Conservation (phyloP, 2,329 filamentous ascomycete species). For the Aspergillus chevalieri region DNA sequence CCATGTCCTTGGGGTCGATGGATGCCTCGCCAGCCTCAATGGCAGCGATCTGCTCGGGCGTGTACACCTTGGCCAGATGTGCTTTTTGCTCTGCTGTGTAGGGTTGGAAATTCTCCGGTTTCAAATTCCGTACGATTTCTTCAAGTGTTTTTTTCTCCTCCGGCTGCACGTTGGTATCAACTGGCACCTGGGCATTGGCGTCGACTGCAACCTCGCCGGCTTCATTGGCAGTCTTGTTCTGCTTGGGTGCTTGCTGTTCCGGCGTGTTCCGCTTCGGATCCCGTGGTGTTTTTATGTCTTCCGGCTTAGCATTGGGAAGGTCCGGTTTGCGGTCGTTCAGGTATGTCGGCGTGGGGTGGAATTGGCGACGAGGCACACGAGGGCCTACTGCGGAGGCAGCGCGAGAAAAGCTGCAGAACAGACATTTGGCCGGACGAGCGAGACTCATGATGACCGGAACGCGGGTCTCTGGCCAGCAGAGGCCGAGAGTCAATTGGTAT, state of each 20-base stretch:
- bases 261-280: slow-evolving; percentile 15
- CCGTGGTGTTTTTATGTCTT: slow-evolving; percentile 22
- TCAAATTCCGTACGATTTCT: slow-evolving; percentile 16
- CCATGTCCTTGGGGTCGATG: slow-evolving; percentile 67
- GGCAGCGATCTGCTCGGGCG: slow-evolving; percentile 71
- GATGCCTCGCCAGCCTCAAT: slow-evolving; percentile 74
- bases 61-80: slow-evolving; percentile 62
- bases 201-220: too few relatives aligned
- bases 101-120: slow-evolving; percentile 39
- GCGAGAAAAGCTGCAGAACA: slow-evolving; percentile 45
- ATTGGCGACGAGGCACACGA: slow-evolving; percentile 43
- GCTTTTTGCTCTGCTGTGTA: slow-evolving; percentile 64
- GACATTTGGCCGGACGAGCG: slow-evolving; percentile 44
- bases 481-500: slow-evolving; percentile 9
- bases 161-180: slow-evolving; percentile 1
- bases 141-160: slow-evolving; percentile 17
- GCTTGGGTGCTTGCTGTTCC: too few relatives aligned
- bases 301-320: slow-evolving; percentile 33
- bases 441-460: slow-evolving; percentile 40
- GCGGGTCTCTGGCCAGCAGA: slow-evolving; percentile 24
- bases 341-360: slow-evolving; percentile 40
- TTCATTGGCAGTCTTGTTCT: too few relatives aligned
- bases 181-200: too few relatives aligned
- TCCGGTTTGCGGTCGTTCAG: slow-evolving; percentile 35
- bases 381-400: slow-evolving; percentile 30